Evolutionary conservation across 1,139 yeast species (phyloP).

Genomic region (Geotrichum reessii): DNA sequence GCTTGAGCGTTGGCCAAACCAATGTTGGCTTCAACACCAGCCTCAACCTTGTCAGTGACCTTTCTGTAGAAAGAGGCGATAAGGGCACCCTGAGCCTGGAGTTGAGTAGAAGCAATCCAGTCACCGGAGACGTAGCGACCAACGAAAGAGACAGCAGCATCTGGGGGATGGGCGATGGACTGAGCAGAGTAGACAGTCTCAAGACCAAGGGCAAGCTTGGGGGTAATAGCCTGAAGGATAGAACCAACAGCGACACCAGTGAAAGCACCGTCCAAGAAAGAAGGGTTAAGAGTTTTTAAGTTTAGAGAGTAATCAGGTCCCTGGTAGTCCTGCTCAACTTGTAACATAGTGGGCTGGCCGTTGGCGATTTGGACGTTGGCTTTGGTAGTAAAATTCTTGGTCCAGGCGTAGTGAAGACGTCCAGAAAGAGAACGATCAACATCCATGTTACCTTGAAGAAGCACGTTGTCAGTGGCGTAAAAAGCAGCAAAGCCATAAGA

Average conservation of each 20-base stretch:
- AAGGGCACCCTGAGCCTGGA: constrained; percentile 88
- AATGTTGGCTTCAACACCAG: constrained; percentile 89
- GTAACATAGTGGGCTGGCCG: constrained; percentile 91
- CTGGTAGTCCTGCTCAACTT: constrained; percentile 92
- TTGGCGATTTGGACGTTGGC: constrained; percentile 82
- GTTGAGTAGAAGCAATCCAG: constrained; percentile 93
- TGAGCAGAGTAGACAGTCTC: constrained; percentile 84
- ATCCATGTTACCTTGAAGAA: constrained; percentile 89
- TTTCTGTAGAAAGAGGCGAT: constrained; percentile 91
- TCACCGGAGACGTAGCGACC: constrained; percentile 82
- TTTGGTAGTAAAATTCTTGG: constrained; percentile 70
- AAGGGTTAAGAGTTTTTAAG: constrained; percentile 88
- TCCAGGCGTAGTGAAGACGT: constrained; percentile 90
- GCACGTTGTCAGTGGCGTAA: constrained; percentile 78
- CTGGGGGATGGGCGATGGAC: constrained; percentile 77
- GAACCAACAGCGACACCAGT: constrained; percentile 92
- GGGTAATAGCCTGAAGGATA: constrained; percentile 79
- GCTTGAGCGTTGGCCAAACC: constrained; percentile 64
- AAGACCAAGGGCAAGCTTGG: constrained; percentile 80
- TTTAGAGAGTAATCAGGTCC: constrained; percentile 84
- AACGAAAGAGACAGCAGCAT: constrained; percentile 84
- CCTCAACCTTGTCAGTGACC: constrained; percentile 89
- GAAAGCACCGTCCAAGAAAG: constrained; percentile 64
- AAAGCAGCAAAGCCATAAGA: constrained; percentile 89
- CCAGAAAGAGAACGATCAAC: constrained; percentile 82